Base-by-base conservation (phyloP, 768 basidiomycete species). In the Coprinopsis strossmayeri region DNA sequence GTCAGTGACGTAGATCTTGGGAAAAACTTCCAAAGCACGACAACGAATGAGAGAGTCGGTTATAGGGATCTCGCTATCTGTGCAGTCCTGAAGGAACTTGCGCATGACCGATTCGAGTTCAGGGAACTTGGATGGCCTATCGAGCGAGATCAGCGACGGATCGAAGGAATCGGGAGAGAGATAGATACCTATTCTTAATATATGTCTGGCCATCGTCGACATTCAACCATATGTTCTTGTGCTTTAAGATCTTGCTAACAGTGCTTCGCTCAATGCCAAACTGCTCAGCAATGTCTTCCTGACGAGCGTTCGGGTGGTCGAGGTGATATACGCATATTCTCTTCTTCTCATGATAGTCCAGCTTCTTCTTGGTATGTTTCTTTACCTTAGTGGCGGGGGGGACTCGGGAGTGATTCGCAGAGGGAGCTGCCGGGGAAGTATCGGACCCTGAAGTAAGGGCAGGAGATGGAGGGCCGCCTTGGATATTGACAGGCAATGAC, bases 201-300 rank as follows among this genome's bases (percentile, higher is more conserved):
- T 80, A 71, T 45, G 74, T 73, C 52, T 78, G 69, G 50, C 71
- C 73, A 50, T 76, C 75, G 12, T 76, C 72, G 34, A 86, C 73
- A 55, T 76, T 81, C 60, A 92, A 68, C 91, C 90, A 94, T 54
- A 81, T 79, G n/a, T 74, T 72, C 65, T 87, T 90, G 59, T 85
- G 69, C 64, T 92, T 92, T 55, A 93, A 73, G 53, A 91, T 92
- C 68, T 94, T 93, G 67, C 86, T 88, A 64, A 94, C 84, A n/a
- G 91, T 94, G 67, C 89, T 92, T 45, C 91, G 81, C 60, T 94
- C 91, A 51, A 92, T 85, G 43, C 79, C 78, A 61, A 84, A 93
- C 26, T 69, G 67, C 10, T 70, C 69, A 3, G 85, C 91, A 56
- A 94, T 90, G 60, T 91, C 87, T 59, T 92, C 89, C 63, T 94